These are phyloP conservation scores for Hypoxylon sp. DNA, from an alignment of 2,329 filamentous ascomycete genomes.

Conservation along the genomic window DNA sequence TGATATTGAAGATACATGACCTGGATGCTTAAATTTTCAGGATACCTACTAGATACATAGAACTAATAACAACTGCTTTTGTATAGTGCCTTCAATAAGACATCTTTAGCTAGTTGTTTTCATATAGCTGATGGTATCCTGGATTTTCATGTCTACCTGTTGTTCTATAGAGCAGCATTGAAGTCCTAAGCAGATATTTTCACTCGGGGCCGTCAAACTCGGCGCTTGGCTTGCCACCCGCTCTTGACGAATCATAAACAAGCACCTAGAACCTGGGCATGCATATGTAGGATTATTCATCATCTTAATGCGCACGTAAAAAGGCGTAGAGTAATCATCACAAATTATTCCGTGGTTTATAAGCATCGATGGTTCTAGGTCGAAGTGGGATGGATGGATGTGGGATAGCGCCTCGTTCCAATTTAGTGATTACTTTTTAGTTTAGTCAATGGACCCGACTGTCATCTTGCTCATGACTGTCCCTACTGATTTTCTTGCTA, in stretches of 20 bases:
- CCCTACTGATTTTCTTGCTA: background rate
- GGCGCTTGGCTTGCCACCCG: background rate
- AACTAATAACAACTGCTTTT: background rate
- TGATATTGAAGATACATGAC: background rate
- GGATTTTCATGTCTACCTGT: background rate
- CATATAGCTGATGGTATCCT: background rate
- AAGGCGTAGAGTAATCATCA: background rate
- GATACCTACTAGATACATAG: background rate
- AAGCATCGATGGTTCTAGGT: conserved; percentile 2
- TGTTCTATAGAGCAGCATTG: background rate
- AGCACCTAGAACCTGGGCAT: background rate
- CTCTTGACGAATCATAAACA: background rate
- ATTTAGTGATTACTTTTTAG: background rate
- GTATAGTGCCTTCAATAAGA: background rate
- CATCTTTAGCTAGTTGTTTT: background rate
- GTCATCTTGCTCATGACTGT: background rate
- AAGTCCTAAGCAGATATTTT: background rate
- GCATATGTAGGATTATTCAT: conserved; percentile 1
- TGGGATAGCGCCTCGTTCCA: conserved; percentile 3
- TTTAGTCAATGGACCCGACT: background rate
- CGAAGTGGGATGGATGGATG: conserved; percentile 1
- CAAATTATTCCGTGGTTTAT: background rate
- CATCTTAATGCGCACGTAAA: background rate
- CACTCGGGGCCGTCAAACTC: background rate
- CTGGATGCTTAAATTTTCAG: background rate